These are phyloP conservation scores for Aspergillus incahuasiensis DNA, from an alignment of 495 filamentous ascomycete species.

Conservation along the genomic window DNA sequence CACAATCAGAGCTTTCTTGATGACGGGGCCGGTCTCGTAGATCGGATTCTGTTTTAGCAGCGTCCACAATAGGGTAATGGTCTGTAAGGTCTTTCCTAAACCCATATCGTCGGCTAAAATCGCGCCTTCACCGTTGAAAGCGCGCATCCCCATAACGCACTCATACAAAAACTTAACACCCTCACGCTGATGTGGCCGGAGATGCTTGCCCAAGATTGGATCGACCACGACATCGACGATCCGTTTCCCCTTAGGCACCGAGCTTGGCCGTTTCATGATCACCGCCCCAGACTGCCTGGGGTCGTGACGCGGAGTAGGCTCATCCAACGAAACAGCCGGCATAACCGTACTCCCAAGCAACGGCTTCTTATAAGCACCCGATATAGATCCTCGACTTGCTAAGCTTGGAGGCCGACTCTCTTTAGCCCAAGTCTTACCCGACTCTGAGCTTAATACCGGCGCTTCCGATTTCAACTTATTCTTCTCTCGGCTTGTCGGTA, in stretches of 20 bases:
- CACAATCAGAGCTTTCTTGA: conserved; percentile 77
- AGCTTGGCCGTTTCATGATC: conserved; percentile 62
- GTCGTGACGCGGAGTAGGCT: conserved; percentile 63
- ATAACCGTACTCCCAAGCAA: conserved; percentile 52
- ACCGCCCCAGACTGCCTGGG: conserved; percentile 57
- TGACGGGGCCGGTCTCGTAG: conserved; percentile 54
- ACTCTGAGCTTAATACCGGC: neutral
- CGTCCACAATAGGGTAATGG: conserved; percentile 75
- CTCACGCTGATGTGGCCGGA: conserved; percentile 72
- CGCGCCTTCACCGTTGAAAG: conserved; percentile 67
- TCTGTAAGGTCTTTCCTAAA: conserved; percentile 75
- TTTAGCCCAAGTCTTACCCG: neutral
- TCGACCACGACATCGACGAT: conserved; percentile 81
- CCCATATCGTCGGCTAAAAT: conserved; percentile 85
- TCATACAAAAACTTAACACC: conserved; percentile 78
- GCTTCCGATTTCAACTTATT: conserved; percentile 4
- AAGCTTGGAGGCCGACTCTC: neutral
- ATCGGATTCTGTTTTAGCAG: conserved; percentile 77
- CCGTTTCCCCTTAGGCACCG: conserved; percentile 56
- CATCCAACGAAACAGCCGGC: conserved; percentile 30
- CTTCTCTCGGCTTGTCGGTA: conserved; percentile 9
- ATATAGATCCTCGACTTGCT: conserved; percentile 22
- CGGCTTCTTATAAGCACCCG: conserved; percentile 56
- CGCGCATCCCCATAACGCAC: conserved; percentile 76
- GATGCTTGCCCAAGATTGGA: conserved; percentile 58